These are phyloP conservation scores for Prunus campanulata DNA, from an alignment of 306 rosid genomes.

Conservation along the genomic window DNA sequence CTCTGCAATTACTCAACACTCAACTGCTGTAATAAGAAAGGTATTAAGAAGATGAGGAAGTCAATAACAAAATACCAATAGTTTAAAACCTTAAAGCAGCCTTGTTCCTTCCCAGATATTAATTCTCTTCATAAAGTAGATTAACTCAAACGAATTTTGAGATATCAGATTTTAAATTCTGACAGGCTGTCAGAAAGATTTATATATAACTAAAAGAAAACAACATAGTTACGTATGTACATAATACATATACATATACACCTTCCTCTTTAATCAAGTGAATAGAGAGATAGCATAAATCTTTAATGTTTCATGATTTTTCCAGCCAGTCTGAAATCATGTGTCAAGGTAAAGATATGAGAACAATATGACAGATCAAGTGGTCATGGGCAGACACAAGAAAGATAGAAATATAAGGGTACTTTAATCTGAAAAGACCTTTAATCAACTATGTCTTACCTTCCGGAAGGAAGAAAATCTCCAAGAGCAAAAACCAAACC, in stretches of 20 bases:
- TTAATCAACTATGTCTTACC: conserved; percentile 40
- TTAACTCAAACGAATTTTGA: background rate
- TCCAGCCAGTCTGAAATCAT: background rate
- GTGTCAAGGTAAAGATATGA: background rate
- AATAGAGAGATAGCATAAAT: background rate
- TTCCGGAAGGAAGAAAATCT: conserved; percentile 89
- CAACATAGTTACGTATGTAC: background rate
- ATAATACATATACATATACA: background rate
- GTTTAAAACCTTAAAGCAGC: background rate
- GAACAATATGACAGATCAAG: background rate
- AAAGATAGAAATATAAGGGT: background rate
- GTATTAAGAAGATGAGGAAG: background rate
- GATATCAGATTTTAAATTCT: background rate
- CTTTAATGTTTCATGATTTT: background rate
- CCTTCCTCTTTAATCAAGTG: background rate
- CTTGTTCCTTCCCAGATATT: background rate
- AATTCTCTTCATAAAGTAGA: background rate
- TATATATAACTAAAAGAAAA: background rate
- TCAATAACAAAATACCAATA: background rate
- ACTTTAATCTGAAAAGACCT: background rate
- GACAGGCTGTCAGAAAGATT: background rate
- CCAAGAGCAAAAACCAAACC: conserved; percentile 88
- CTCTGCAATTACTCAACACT: conserved; percentile 21
- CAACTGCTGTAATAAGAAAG: conserved; percentile 7
- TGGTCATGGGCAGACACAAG: background rate